Evolutionary conservation across 805 yeast species (phyloP).

Genomic region (Lipomyces mesembrius): DNA sequence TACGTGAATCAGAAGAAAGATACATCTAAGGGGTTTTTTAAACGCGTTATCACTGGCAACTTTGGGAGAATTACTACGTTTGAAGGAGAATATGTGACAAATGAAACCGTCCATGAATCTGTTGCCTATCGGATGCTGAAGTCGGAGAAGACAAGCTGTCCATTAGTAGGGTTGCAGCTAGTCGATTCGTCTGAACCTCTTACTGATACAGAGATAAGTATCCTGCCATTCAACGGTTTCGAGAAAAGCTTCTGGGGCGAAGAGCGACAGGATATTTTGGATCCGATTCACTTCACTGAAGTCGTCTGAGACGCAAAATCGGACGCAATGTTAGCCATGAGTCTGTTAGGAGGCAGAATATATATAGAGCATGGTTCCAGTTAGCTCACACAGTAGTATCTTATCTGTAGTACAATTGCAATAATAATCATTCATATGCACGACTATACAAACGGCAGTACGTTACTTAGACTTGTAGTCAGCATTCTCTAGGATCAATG

Average conservation of each 20-base stretch:
- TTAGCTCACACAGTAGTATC: no score
- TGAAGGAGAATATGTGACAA: slow-evolving; percentile 7
- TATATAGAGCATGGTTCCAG: no score
- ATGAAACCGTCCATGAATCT: slow-evolving; percentile 23
- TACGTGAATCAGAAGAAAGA: slow-evolving; percentile 4
- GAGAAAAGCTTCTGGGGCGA: slow-evolving; percentile 4
- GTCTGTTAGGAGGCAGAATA: neutral
- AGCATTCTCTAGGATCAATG: no score
- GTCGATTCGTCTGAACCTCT: neutral
- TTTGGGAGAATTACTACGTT: neutral
- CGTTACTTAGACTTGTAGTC: no score
- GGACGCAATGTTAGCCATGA: neutral
- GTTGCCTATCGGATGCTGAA: slow-evolving; percentile 11
- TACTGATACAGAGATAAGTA: neutral
- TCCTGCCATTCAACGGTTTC: neutral
- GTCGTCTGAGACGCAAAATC: neutral
- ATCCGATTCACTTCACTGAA: neutral
- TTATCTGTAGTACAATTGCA: no score
- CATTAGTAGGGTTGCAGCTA: neutral
- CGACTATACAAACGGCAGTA: no score
- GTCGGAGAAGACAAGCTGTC: neutral
- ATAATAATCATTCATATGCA: no score
- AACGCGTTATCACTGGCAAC: neutral
- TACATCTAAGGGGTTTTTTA: neutral
- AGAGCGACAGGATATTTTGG: neutral